Base-by-base conservation (phyloP, 345 rosid genomes). In the Hibiscus tridactylites region DNA sequence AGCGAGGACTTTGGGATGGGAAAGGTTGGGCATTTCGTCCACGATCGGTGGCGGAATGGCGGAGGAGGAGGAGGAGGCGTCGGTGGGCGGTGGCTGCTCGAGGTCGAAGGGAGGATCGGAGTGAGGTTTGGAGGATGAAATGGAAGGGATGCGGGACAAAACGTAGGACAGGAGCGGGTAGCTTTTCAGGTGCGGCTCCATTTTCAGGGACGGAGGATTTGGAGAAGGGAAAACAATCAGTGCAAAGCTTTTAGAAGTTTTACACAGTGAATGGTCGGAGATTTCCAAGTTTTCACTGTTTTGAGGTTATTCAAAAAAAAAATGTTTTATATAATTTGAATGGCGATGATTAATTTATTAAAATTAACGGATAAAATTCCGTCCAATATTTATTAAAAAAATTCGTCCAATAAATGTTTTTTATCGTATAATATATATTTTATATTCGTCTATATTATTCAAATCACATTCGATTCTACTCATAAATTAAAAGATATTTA, bases 131-230 rank as follows among this genome's bases (percentile, higher is more conserved):
- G 96, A 76, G 53, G 61, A 63, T 53, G 86, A 52, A 66, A 92
- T 65, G n/a, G 97, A 82, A 46, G 98, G 93, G 49, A 88, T 80
- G 15, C 88, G 90, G 67, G 81, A 77, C 81, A 92, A 78, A 78
- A 95, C 91, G 83, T 90, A 95, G 73, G 98, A 92, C 46, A 95
- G 98, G 64, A 95, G 76, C 26, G 99, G 99, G 77, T 81, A 84
- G 37, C 78, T 77, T 47, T 80, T 82, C 53, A 91, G 88, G 75
- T 84, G 87, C 1, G 96, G 96, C 73, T 95, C 98, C 96, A 90
- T 90, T 26, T 76, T 59, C 9, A 2, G 33, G 77, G 75, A n/a
- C 7, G 33, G 29, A 58, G 62, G 35, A 26, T 24, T 24, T 21
- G 57, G n/a, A 49, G 54, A 49, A 49, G n/a, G 9, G 9, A 52